Conservation (phyloP, 2,329 filamentous ascomycete genomes). For the Rasamsonia emersonii region DNA sequence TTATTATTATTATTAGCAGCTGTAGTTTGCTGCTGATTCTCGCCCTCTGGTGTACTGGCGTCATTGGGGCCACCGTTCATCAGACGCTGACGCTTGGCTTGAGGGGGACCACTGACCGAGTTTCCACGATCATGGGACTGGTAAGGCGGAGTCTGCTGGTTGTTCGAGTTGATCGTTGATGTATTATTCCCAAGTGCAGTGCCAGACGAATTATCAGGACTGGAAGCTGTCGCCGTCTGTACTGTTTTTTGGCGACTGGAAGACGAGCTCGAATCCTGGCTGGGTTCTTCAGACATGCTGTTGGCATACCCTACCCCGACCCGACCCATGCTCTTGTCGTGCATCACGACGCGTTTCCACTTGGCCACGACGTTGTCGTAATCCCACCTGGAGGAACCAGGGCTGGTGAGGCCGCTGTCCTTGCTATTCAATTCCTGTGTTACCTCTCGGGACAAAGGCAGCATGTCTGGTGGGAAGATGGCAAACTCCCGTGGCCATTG, state of each 20-base stretch:
- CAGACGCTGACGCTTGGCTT: constrained; percentile 26
- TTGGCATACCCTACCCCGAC: constrained; percentile 22
- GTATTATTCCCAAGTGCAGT: constrained; percentile 7
- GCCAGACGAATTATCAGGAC: constrained; percentile 8
- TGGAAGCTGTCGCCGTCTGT: constrained; percentile 6
- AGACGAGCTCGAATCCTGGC: constrained; percentile 8
- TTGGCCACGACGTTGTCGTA: constrained; percentile 40
- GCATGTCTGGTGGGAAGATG: constrained; percentile 38
- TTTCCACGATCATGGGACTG: constrained; percentile 17
- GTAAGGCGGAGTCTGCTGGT: constrained; percentile 23
- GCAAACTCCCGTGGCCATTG: constrained; percentile 43
- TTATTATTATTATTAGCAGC: no score
- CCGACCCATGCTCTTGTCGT: constrained; percentile 35
- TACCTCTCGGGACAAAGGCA: constrained; percentile 31
- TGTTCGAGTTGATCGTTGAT: background rate
- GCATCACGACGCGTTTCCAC: constrained; percentile 41
- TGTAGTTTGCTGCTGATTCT: no score
- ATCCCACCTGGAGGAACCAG: constrained; percentile 35
- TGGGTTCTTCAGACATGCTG: constrained; percentile 12
- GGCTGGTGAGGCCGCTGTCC: constrained; percentile 23
- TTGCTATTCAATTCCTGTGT: constrained; percentile 28
- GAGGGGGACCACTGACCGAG: constrained; percentile 14
- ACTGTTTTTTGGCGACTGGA: background rate
- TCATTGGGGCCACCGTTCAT: constrained; percentile 22
- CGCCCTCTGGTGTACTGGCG: constrained; percentile 2